These are phyloP conservation scores for Colletotrichum spinosum DNA, from an alignment of 2,329 filamentous ascomycete species.

Conservation along the genomic window DNA sequence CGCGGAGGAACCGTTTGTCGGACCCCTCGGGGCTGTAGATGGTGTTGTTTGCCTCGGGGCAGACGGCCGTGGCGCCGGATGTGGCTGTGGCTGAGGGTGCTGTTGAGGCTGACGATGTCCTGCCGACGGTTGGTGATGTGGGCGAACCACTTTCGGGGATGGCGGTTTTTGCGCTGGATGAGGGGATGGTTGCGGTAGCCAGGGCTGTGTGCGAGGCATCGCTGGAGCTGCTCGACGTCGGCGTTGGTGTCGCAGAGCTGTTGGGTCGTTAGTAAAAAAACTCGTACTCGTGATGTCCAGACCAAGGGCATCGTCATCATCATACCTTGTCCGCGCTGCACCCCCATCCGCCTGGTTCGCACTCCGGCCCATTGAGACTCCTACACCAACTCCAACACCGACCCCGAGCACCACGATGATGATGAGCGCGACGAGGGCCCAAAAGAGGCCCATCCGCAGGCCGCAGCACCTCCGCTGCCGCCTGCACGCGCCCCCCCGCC, in stretches of 20 bases:
- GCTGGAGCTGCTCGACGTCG: neutral
- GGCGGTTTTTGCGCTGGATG: neutral
- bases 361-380: conserved; percentile 37
- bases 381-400: conserved; percentile 54
- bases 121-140: conserved; percentile 20
- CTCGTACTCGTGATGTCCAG: neutral
- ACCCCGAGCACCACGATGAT: conserved; percentile 51
- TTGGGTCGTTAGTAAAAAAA: neutral
- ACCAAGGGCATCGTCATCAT: neutral
- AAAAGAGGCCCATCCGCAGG: conserved; percentile 48
- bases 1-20: conserved; percentile 53
- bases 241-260: conserved; percentile 19
- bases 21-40: conserved; percentile 55
- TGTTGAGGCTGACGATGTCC: conserved; percentile 35
- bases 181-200: neutral
- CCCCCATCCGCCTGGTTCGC: conserved; percentile 7
- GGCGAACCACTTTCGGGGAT: neutral
- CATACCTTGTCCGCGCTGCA: conserved; percentile 14
- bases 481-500: conserved; percentile 33
- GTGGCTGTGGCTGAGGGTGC: conserved; percentile 39
- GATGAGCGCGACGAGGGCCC: conserved; percentile 46
- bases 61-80: conserved; percentile 45
- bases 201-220: neutral
- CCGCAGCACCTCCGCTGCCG: conserved; percentile 42
- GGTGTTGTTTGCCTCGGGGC: conserved; percentile 58